Base-by-base conservation (phyloP, 345 rosid species). In the Atalantia buxifolia region DNA sequence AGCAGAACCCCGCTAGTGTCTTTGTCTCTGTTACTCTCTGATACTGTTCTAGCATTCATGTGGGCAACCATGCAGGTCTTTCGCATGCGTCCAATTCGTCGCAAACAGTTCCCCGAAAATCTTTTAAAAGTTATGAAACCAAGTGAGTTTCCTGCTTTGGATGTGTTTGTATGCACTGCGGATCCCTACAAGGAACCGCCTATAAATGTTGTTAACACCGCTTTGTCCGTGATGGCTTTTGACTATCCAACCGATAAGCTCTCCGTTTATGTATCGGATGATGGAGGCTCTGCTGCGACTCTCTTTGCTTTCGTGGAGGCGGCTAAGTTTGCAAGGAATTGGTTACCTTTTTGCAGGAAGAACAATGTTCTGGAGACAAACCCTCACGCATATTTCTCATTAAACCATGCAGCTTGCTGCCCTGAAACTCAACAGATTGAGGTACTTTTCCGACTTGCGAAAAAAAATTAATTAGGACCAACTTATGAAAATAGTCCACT, bases 161-260 rank as follows among this genome's bases (percentile, higher is more conserved):
- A 94, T 45, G 86, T 93, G 79, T 94, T 92, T 68, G 76, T 94
- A 60, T 94, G 98, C 90, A 93, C 98, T 19, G 97, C 98, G 35
- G 98, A 93, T 82, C 98, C 98, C 0, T 87, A 84, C 84, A 94
- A 89, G 81, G 98, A 94, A 81, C 98, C 97, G 9, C 98, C 98
- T 0, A 71, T 89, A 12, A 82, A 80, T 61, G 93, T 88, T 50
- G 95, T 85, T 53, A 93, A 89, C 88, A 92, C 98, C 1, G 92
- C 87, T 9, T 83, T 94, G 67, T 94, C 98, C 0, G 91, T 90
- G 57, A 83, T 94, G 94, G 94, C 91, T 1, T 94, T 88, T 18
- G 91, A 90, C 36, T 94, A 94, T 78, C 98, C 98, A 2, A 19
- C 84, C 3, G 86, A 89, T 72, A 94, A 89, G 85, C 35, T 92